Base-by-base conservation (phyloP, 2,329 filamentous ascomycete genomes). In the Paecilomyces formosus region DNA sequence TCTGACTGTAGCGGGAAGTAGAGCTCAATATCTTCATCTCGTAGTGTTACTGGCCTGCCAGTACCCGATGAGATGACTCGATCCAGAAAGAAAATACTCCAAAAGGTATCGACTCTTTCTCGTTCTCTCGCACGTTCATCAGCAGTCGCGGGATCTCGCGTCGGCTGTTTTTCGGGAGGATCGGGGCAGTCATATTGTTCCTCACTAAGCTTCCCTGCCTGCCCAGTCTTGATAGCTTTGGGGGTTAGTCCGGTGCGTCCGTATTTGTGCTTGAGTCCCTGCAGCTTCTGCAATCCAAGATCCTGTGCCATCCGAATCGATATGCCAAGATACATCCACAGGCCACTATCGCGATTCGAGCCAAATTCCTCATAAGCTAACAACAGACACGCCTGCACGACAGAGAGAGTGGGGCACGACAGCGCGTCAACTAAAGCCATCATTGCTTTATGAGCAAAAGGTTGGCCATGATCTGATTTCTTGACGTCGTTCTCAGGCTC, bases 321-420 rank as follows among this genome's bases (percentile, higher is more conserved):
- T 55, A 93, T 87, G 0, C 91, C 92, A 1, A 96, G 79, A 68
- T 95, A 96, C 90, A 96, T 95, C 91, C 92, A 96, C 6, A 96
- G 74, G 0, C 90, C 90, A 70, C 90, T 95, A 68, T 96, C 92
- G 65, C 92, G 89, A 63, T 90, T 90, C 11, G 89, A 89, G 1
- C 91, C 92, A 65, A 96, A 96, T 51, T 92, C 88, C 64, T 95
- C 90, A 68, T 96, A 96, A 0, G 90, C 91, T 74, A 96, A 84
- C 28, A 96, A 76, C 11, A 96, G 75, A 54, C 88, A 92, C 0
- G 91, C 90, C 66, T 96, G 92, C 0, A 94, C 89, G 9, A 90
- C 90, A 24, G 88, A 88, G 1, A 95, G 86, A 1, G 87, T 91
- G 0, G 91, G 91, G 61, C 88, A 94, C 0, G 89, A 84, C 62